Evolutionary conservation across 176 grass and related monocot genomes (phyloP), one percentile per base, ranked within the genome.

Genomic region (Paspalum vaginatum): DNA sequence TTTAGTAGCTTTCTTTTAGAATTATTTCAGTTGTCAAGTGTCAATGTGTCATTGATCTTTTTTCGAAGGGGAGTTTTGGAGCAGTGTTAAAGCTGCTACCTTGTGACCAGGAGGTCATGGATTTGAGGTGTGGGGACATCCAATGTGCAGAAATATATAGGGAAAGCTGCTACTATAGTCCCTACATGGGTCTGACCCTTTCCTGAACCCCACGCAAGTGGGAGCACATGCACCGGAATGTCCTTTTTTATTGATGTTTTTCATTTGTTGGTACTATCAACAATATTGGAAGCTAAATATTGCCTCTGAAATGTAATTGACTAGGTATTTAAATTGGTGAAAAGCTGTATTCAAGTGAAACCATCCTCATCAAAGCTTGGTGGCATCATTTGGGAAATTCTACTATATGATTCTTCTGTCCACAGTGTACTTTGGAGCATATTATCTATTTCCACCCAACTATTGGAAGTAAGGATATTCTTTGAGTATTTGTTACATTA

Each of bases 291-390:
- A 79, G 53, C 65, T 72, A 52, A 74, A 48, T 80, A 25, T 70
- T 54, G 15, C 45, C 52, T 20, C 21, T 76, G 20, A 68, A 59
- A 11, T 79, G 14, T 52, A 70, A 44, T 85, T 72, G 67, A 56
- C 43, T 69, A 97, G 94, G 88, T 98, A 57, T 81, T 98, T 81
- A 81, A 94, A 89, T 88, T 98, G 78, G 79, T 94, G 16, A 94
- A 85, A 80, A 89, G 77, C 68, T 94, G 90, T 85, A 71, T 93
- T 91, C 84, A 84, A 89, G 79, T 62, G 22, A 80, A 84, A 41
- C 84, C 90, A 61, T 69, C 66, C 13, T 83, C 78, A 37, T 70
- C 85, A 65, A 88, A 74, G 69, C 85, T 94, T 67, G 80, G 90
- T 56, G 75, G 66, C 79, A 87, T 91, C 20, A 82, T 94, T 81